Conservation (phyloP, 2,329 filamentous ascomycete genomes). For the Phoma herbarum region DNA sequence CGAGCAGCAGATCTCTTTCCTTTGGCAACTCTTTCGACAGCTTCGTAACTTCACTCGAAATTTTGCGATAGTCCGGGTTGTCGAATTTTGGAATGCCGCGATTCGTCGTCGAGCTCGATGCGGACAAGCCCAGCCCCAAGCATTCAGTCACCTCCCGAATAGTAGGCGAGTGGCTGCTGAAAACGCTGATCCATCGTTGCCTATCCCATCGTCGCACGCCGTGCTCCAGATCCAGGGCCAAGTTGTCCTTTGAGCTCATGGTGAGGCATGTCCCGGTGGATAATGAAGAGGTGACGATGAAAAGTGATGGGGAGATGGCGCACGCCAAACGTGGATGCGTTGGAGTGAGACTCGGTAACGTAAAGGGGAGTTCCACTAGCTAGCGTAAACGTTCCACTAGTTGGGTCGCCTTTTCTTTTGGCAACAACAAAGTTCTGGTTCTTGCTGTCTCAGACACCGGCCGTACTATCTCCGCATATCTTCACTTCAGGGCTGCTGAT, state of each 20-base stretch:
- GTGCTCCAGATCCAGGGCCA: slow-evolving; percentile 43
- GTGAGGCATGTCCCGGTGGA: slow-evolving; percentile 31
- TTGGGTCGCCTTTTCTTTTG: slow-evolving; percentile 35
- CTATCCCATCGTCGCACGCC: slow-evolving; percentile 48
- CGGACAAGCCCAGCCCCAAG: slow-evolving; percentile 46
- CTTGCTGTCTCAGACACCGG: slow-evolving; percentile 37
- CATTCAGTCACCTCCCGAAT: slow-evolving; percentile 51
- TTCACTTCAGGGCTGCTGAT: slow-evolving; percentile 2
- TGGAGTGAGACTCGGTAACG: slow-evolving; percentile 38
- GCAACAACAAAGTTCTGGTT: slow-evolving; percentile 32
- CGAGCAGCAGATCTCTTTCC: slow-evolving; percentile 49
- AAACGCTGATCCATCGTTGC: slow-evolving; percentile 48
- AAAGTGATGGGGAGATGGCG: slow-evolving; percentile 33
- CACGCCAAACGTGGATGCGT: slow-evolving; percentile 32
- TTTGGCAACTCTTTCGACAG: slow-evolving; percentile 49
- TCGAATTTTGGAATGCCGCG: slow-evolving; percentile 52
- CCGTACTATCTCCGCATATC: slow-evolving; percentile 17
- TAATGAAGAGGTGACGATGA: slow-evolving; percentile 20
- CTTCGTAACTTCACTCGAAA: slow-evolving; percentile 48
- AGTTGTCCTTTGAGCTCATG: slow-evolving; percentile 46
- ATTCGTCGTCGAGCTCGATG: slow-evolving; percentile 48
- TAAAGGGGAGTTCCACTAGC: slow-evolving; percentile 40
- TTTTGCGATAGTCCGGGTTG: slow-evolving; percentile 48
- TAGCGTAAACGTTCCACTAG: slow-evolving; percentile 27
- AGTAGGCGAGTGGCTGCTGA: slow-evolving; percentile 50